phyloP scores from a whole-genome alignment of 495 filamentous ascomycete species.

The Ramalina peruviana region DNA sequence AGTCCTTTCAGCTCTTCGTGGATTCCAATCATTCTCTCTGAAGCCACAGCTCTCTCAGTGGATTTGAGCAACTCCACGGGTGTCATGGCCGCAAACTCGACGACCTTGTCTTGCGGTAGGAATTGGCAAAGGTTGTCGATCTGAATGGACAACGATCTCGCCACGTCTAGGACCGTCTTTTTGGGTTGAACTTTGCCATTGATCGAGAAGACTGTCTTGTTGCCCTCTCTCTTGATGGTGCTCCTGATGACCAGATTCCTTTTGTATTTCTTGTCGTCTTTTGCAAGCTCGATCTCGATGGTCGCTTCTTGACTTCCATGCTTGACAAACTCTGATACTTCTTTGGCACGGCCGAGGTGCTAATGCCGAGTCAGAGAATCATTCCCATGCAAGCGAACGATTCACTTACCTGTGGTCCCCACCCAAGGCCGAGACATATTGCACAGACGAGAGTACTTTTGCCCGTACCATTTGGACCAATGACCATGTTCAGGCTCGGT shows the following conservation, averaged over 20 bases:
- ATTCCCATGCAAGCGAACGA: not conserved
- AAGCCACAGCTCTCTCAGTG: conserved; percentile 77
- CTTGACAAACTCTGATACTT: conserved; percentile 83
- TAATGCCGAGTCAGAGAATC: conserved; percentile 15
- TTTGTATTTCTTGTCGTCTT: conserved; percentile 28
- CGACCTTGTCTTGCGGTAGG: conserved; percentile 89
- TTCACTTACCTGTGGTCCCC: conserved; percentile 45
- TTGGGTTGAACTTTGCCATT: conserved; percentile 44
- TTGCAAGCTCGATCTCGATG: conserved; percentile 80
- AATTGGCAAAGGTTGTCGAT: conserved; percentile 98
- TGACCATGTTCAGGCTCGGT: conserved; percentile 94
- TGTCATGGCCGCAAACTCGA: conserved; percentile 77
- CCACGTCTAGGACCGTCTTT: conserved; percentile 48
- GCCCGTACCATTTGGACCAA: conserved; percentile 93
- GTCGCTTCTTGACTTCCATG: conserved; percentile 62
- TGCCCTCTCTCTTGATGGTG: conserved; percentile 66
- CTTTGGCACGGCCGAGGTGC: conserved; percentile 77
- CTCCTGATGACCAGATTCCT: conserved; percentile 61
- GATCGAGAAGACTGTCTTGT: conserved; percentile 58
- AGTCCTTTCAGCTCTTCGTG: conserved; percentile 60
- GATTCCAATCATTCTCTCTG: conserved; percentile 63
- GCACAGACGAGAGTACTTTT: conserved; percentile 97
- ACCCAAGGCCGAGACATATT: conserved; percentile 87
- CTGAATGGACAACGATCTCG: conserved; percentile 64
- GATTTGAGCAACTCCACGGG: conserved; percentile 74